Evolutionary conservation across 1,139 yeast genomes (phyloP).

Genomic region (Yamadazyma mexicana): DNA sequence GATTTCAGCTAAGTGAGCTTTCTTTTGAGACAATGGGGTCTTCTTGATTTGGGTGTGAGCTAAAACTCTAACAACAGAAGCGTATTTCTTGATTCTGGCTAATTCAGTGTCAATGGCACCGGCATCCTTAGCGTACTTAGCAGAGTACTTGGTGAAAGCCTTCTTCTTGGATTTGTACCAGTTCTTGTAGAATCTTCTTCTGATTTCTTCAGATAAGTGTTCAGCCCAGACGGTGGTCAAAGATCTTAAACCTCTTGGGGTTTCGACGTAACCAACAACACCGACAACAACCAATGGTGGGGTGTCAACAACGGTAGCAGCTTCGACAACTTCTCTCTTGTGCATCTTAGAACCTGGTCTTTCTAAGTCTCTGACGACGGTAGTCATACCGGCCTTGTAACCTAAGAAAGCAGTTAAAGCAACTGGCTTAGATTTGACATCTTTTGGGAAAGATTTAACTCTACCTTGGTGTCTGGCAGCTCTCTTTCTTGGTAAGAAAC

Average conservation of each 20-base stretch:
- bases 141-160: slow-evolving; percentile 99
- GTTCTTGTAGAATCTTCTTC: slow-evolving; percentile 99
- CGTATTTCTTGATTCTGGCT: slow-evolving; percentile 98
- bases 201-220: slow-evolving; percentile 98
- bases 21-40: slow-evolving; percentile 99
- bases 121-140: slow-evolving; percentile 93
- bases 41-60: slow-evolving; percentile 99
- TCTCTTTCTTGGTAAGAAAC: slow-evolving; percentile 99
- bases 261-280: slow-evolving; percentile 99
- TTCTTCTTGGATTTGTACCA: slow-evolving; percentile 99
- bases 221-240: slow-evolving; percentile 99
- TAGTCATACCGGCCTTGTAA: slow-evolving; percentile 99
- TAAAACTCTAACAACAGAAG: slow-evolving; percentile 96
- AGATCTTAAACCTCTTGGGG: slow-evolving; percentile 99
- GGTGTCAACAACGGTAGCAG: slow-evolving; percentile 98
- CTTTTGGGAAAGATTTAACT: slow-evolving; percentile 99
- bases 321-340: slow-evolving; percentile 99
- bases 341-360: slow-evolving; percentile 99
- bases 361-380: slow-evolving; percentile 99
- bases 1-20: slow-evolving; percentile 99
- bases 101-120: slow-evolving; percentile 92
- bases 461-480: slow-evolving; percentile 98
- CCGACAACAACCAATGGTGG: slow-evolving; percentile 99
- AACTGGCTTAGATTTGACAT: slow-evolving; percentile 96
- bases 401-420: slow-evolving; percentile 99